A percentile compares a stretch with the other conserved stretches of the same genome.
These are phyloP conservation scores for Leucosporidium scottii DNA, from an alignment of 768 basidiomycete species.

Conservation along the genomic window DNA sequence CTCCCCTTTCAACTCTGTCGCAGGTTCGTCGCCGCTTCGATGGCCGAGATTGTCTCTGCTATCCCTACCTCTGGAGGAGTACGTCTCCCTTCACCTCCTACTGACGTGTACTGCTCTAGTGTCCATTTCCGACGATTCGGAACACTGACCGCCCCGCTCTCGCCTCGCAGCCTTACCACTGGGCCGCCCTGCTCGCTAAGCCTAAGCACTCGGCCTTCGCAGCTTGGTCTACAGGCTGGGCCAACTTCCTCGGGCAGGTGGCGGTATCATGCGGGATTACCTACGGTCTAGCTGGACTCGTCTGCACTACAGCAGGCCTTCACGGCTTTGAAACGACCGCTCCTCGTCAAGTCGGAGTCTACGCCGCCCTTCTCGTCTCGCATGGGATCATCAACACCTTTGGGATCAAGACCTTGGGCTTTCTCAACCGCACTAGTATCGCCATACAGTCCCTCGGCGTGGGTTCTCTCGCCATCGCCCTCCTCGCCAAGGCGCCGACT, in stretches of 20 bases:
- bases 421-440: slow-evolving; percentile 65
- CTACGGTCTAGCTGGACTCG: slow-evolving; percentile 44
- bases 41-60: slow-evolving; percentile 60
- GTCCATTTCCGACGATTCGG: slow-evolving; percentile 49
- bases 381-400: slow-evolving; percentile 72
- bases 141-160: slow-evolving; percentile 40
- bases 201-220: slow-evolving; percentile 56
- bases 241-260: slow-evolving; percentile 49
- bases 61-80: slow-evolving; percentile 46
- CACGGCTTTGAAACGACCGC: slow-evolving; percentile 55
- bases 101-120: slow-evolving; percentile 1
- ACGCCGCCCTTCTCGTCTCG: slow-evolving; percentile 60
- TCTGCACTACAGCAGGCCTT: slow-evolving; percentile 59
- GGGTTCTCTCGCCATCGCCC: slow-evolving; percentile 57
- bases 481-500: slow-evolving; percentile 63
- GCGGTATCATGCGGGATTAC: slow-evolving; percentile 69
- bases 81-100: background rate
- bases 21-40: slow-evolving; percentile 58
- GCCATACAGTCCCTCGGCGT: slow-evolving; percentile 71
- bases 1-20: no score
- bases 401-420: slow-evolving; percentile 53
- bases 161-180: slow-evolving; percentile 54
- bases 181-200: slow-evolving; percentile 68
- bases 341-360: slow-evolving; percentile 59
- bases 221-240: slow-evolving; percentile 61